These are phyloP conservation scores for Endocalyx cinctus DNA, from an alignment of 2,329 filamentous ascomycete genomes.

Conservation along the genomic window DNA sequence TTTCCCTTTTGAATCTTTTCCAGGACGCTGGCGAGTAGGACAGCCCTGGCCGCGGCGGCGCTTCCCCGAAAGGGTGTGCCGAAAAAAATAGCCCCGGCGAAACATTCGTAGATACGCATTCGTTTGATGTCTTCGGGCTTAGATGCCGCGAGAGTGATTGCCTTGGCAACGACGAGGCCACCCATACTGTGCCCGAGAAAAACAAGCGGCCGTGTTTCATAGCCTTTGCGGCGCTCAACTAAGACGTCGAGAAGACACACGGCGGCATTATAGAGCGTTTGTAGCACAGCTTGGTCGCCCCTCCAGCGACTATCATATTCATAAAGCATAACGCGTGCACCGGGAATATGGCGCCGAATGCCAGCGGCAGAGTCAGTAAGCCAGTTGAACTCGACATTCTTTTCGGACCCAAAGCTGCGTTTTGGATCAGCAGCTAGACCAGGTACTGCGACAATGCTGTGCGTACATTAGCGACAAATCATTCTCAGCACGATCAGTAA, in stretches of 20 bases:
- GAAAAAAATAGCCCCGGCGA: slow-evolving; percentile 29
- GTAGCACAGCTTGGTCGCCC: slow-evolving; percentile 22
- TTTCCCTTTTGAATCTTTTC: background rate
- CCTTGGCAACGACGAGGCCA: slow-evolving; percentile 34
- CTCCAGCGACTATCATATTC: slow-evolving; percentile 32
- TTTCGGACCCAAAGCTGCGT: slow-evolving; percentile 27
- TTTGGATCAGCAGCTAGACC: slow-evolving; percentile 29
- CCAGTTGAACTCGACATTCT: slow-evolving; percentile 31
- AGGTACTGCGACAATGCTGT: slow-evolving; percentile 32
- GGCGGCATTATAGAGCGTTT: background rate
- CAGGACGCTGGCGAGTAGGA: background rate
- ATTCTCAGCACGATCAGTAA: background rate
- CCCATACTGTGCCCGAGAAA: slow-evolving; percentile 36
- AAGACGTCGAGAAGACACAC: background rate
- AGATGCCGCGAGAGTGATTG: slow-evolving; percentile 21
- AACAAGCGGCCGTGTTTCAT: slow-evolving; percentile 25
- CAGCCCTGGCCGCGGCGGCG: background rate
- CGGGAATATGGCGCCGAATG: slow-evolving; percentile 25
- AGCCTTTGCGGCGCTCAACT: slow-evolving; percentile 21
- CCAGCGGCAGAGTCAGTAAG: slow-evolving; percentile 24
- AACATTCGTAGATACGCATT: slow-evolving; percentile 28
- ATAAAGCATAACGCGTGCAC: slow-evolving; percentile 29
- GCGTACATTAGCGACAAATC: slow-evolving; percentile 6
- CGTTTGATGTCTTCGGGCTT: slow-evolving; percentile 19
- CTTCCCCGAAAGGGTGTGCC: slow-evolving; percentile 27